Evolutionary conservation across 116 monocot species (phyloP).

Genomic region (Trichopus zeylanicus): DNA sequence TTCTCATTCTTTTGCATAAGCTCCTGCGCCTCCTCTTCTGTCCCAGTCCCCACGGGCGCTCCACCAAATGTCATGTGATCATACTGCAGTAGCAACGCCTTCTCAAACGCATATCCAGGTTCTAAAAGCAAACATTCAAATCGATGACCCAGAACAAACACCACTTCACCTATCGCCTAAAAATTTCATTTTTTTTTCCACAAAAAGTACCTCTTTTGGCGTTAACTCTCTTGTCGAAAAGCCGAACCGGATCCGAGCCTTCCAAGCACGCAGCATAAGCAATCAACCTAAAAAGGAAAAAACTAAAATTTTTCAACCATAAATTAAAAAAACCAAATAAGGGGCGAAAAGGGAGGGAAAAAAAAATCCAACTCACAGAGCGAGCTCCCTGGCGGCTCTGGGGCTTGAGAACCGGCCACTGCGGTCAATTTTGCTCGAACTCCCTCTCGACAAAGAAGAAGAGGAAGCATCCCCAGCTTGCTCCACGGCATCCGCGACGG

Average conservation of each 20-base stretch:
- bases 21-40: conserved; percentile 82
- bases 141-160: not conserved
- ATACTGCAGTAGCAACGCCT: conserved; percentile 49
- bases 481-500: conserved; percentile 43
- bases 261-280: conserved; percentile 92
- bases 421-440: conserved; percentile 40
- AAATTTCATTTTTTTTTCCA: too few species aligned
- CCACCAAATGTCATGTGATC: conserved; percentile 97
- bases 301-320: not conserved
- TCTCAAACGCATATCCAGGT: conserved; percentile 81
- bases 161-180: not conserved
- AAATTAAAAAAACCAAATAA: not conserved
- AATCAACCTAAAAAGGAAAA: conserved; percentile 48
- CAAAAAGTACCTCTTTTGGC: conserved; percentile 53
- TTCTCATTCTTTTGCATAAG: conserved; percentile 69
- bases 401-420: conserved; percentile 82
- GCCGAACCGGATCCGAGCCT: conserved; percentile 76
- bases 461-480: conserved; percentile 10
- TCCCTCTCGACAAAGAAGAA: conserved; percentile 3
- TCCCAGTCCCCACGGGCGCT: conserved; percentile 62
- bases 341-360: not conserved
- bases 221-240: conserved; percentile 81
- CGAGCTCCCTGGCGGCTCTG: conserved; percentile 87
- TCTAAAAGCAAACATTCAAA: conserved; percentile 22
- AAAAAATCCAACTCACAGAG: conserved; percentile 78